These are phyloP conservation scores for Phlebiopsis gigantea DNA, from an alignment of 768 basidiomycete genomes.

Conservation along the genomic window DNA sequence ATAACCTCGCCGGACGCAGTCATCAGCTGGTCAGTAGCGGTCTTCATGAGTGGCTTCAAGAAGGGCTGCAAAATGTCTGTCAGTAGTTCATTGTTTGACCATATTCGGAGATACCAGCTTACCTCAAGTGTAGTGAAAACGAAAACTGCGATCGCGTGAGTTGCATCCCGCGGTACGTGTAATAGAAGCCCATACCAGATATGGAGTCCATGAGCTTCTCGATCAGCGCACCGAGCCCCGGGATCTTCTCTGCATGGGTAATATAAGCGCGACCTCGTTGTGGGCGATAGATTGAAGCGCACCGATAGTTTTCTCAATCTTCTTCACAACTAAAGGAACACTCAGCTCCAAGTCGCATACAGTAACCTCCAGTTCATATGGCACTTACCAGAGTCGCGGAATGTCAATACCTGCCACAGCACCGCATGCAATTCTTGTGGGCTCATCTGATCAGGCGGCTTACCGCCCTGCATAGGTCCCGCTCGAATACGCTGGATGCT, in stretches of 20 bases:
- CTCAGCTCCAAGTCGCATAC: not conserved
- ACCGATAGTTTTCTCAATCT: slow-evolving; percentile 72
- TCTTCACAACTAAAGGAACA: slow-evolving; percentile 54
- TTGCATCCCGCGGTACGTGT: not conserved
- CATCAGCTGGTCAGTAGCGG: slow-evolving; percentile 58
- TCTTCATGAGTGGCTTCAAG: slow-evolving; percentile 72
- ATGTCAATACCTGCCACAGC: slow-evolving; percentile 81
- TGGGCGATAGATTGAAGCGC: slow-evolving; percentile 10
- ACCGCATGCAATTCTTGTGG: slow-evolving; percentile 84
- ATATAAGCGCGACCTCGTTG: not conserved
- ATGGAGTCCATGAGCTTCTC: slow-evolving; percentile 78
- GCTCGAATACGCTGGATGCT: slow-evolving; percentile 65
- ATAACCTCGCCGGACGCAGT: slow-evolving; percentile 73
- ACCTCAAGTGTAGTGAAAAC: slow-evolving; percentile 83
- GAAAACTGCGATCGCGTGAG: slow-evolving; percentile 44
- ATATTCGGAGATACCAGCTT: slow-evolving; percentile 7
- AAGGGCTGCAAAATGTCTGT: slow-evolving; percentile 45
- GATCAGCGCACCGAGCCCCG: slow-evolving; percentile 66
- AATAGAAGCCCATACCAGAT: slow-evolving; percentile 20
- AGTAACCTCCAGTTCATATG: not conserved
- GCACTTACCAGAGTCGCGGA: slow-evolving; percentile 65
- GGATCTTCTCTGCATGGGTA: slow-evolving; percentile 61
- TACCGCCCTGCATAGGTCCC: slow-evolving; percentile 49
- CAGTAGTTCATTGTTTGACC: not conserved
- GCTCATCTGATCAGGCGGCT: slow-evolving; percentile 73